Base-by-base conservation (phyloP, 306 rosid genomes). In the Calophaca sinica region DNA sequence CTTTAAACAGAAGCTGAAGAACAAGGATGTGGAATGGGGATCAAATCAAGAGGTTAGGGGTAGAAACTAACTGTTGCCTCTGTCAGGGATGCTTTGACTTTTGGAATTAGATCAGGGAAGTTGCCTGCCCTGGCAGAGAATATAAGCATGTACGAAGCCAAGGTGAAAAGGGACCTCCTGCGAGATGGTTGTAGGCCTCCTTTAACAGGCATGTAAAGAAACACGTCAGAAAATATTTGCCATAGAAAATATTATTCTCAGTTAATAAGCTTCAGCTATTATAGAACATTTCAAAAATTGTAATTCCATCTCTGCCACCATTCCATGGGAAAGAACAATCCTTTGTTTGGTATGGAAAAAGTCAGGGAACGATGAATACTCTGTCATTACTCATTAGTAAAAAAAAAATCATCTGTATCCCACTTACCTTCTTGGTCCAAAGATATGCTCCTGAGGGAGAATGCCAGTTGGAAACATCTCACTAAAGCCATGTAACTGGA, bases 391-490 rank as follows among this genome's bases (percentile, higher is more conserved):
- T 5, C 55, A 52, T 62, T 44, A 74, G 72, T 41, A 63, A 55
- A 69, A 20, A 69, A 20, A 20, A 79, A 57, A 51, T 13, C 55
- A 28, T 36, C 41, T 15, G 53, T 68, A 57, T 36, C 42, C 61
- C 68, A 82, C 86, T 74, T 81, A 92, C 98, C 97, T 85, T 94
- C 93, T 87, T 83, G 81, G 73, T 90, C 86, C 80, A 87, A 65
- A 42, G 97, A 83, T 69, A 94, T 38, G 60, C 88, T 83, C 76
- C 93, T 79, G 9, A 94, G 93, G 81, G 99, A 90, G 78, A 94
- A 84, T 61, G 96, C 99, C 75, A 94, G 84, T 86, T 92, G 99
- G 81, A 94, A 94, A 78, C 96, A 87, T 90, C 93, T 86, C 50
- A 82, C 93, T 60, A 94, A 79, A 76, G 85, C 91, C 87, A 79